Conservation (phyloP, 768 basidiomycete genomes). For the Leccinum barrowsii region DNA sequence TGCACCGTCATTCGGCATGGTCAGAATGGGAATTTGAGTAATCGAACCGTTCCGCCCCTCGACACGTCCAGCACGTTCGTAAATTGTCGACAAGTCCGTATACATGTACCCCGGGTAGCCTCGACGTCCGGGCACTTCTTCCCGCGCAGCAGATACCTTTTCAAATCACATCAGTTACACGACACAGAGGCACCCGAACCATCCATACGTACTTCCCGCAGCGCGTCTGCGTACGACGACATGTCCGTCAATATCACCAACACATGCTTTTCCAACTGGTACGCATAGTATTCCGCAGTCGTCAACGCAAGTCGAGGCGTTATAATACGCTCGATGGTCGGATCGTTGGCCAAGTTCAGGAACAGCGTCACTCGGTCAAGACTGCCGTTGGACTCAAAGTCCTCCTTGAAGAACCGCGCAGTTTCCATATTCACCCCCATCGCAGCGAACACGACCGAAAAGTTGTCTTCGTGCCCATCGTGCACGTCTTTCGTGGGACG, state of each 20-base stretch:
- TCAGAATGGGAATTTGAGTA: conserved; percentile 98
- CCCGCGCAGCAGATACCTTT: conserved; percentile 91
- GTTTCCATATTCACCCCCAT: conserved; percentile 99
- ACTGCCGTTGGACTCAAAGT: conserved; percentile 98
- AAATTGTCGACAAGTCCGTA: conserved; percentile 98
- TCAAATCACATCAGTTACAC: conserved; percentile 6
- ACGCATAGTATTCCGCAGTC: conserved; percentile 98
- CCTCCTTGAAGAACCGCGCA: conserved; percentile 98
- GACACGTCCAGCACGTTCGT: conserved; percentile 98
- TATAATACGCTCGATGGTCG: conserved; percentile 99
- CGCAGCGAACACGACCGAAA: conserved; percentile 98
- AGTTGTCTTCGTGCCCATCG: conserved; percentile 99
- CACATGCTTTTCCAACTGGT: conserved; percentile 99
- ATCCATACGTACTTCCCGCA: conserved; percentile 72
- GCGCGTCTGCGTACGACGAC: conserved; percentile 95
- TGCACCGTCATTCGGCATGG: conserved; percentile 99
- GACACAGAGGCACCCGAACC: neutral
- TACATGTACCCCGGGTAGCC: conserved; percentile 99
- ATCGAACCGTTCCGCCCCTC: conserved; percentile 97
- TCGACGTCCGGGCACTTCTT: conserved; percentile 98
- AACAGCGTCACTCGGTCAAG: conserved; percentile 97
- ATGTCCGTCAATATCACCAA: conserved; percentile 99
- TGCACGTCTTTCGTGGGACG: conserved; percentile 95
- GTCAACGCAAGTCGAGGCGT: conserved; percentile 97
- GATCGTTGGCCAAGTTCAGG: conserved; percentile 98